Evolutionary conservation across 805 yeast genomes (phyloP).

Genomic region (Candida hispaniensis): DNA sequence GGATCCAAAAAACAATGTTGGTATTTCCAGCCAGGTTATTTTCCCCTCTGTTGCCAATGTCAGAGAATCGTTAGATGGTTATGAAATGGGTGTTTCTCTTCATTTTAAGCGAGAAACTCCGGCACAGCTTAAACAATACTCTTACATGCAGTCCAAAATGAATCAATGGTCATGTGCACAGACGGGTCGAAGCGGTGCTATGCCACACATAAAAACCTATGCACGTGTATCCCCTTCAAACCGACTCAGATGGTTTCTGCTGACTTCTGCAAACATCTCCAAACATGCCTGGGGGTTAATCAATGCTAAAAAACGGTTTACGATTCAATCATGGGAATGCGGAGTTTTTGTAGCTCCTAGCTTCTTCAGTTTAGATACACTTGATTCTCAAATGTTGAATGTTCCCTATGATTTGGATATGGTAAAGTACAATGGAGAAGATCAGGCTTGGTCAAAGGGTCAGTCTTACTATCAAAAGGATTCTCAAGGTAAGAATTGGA

Average conservation of each 20-base stretch:
- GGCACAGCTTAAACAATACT: slow-evolving; percentile 31
- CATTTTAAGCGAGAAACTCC: slow-evolving; percentile 33
- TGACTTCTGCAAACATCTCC: slow-evolving; percentile 68
- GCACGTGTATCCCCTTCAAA: slow-evolving; percentile 22
- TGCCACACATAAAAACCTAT: slow-evolving; percentile 64
- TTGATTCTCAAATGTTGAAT: neutral
- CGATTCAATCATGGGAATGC: slow-evolving; percentile 40
- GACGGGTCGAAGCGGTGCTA: slow-evolving; percentile 30
- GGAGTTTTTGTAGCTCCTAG: slow-evolving; percentile 40
- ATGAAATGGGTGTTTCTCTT: slow-evolving; percentile 39
- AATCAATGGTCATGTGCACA: slow-evolving; percentile 35
- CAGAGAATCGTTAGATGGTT: slow-evolving; percentile 35
- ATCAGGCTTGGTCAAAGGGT: slow-evolving; percentile 8
- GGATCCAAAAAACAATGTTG: neutral
- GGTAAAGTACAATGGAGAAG: neutral
- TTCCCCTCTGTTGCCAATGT: slow-evolving; percentile 39
- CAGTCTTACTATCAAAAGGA: slow-evolving; percentile 1
- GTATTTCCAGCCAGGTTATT: slow-evolving; percentile 25
- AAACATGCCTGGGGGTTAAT: slow-evolving; percentile 71
- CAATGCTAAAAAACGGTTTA: slow-evolving; percentile 22
- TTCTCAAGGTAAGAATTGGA: slow-evolving; percentile 5
- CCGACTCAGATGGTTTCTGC: slow-evolving; percentile 53
- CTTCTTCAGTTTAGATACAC: slow-evolving; percentile 20
- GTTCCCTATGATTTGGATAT: slow-evolving; percentile 9
- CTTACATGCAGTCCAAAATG: slow-evolving; percentile 36